A percentile compares a stretch with the other conserved stretches of the same genome.
phyloP scores from a whole-genome alignment of 2,329 filamentous ascomycete species.

The Periconia sp. region DNA sequence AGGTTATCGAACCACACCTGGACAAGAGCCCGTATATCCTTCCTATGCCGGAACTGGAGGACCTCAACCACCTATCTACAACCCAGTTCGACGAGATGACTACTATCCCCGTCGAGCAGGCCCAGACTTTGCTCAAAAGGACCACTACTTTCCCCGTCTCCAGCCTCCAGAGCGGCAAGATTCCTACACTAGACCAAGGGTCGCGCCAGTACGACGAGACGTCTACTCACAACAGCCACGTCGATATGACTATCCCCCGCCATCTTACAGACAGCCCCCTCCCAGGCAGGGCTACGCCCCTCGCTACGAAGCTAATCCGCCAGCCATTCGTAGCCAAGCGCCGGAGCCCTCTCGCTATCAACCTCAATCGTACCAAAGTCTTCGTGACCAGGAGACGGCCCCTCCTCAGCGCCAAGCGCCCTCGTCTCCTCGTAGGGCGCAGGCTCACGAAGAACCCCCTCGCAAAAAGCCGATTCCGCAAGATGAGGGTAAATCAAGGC shows the following conservation, averaged over 20 bases:
- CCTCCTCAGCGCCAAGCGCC: constrained; percentile 16
- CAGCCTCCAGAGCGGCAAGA: constrained; percentile 12
- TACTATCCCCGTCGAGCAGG: constrained; percentile 11
- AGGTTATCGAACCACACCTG: constrained; percentile 17
- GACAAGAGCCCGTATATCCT: constrained; percentile 9
- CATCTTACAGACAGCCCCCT: not conserved
- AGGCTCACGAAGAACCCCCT: constrained; percentile 20
- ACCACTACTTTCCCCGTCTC: constrained; percentile 26
- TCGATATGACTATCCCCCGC: not conserved
- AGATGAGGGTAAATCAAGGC: constrained; percentile 14
- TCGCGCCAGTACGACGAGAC: constrained; percentile 9
- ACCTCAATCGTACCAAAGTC: constrained; percentile 20
- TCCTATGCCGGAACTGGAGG: constrained; percentile 3
- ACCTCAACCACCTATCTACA: too few relatives aligned
- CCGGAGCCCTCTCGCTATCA: constrained; percentile 22
- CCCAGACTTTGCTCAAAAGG: constrained; percentile 20
- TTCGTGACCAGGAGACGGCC: constrained; percentile 23
- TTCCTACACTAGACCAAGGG: constrained; percentile 9
- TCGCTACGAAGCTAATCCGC: constrained; percentile 16
- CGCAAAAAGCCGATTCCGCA: constrained; percentile 15
- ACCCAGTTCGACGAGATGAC: constrained; percentile 12
- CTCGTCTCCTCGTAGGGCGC: constrained; percentile 22
- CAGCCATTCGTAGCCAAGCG: constrained; percentile 21
- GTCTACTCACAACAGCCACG: constrained; percentile 5
- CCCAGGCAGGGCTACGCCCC: constrained; percentile 9